These are phyloP conservation scores for Annulohypoxylon stygium DNA, from an alignment of 495 filamentous ascomycete species.

Conservation along the genomic window DNA sequence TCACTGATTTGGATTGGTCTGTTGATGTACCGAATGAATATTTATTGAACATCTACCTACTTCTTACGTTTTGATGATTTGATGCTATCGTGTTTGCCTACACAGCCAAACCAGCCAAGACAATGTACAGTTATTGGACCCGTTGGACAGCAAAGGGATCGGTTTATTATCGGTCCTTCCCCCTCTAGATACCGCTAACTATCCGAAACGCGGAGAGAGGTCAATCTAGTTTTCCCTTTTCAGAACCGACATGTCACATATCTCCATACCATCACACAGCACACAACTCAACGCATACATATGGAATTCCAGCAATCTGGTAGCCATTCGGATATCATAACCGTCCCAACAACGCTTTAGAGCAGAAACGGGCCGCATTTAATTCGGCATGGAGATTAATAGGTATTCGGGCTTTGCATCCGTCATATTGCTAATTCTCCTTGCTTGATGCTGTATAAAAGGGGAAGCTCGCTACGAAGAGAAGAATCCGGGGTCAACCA, in stretches of 20 bases:
- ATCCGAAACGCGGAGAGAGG: constrained; percentile 12
- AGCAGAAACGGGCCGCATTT: neutral
- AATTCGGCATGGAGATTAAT: neutral
- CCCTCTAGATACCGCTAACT: constrained; percentile 8
- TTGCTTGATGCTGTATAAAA: neutral
- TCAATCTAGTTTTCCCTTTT: neutral
- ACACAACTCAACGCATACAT: constrained; percentile 2
- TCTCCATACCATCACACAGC: neutral
- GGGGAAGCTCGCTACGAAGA: neutral
- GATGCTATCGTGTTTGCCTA: neutral
- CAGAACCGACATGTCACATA: constrained; percentile 10
- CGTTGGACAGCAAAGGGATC: neutral
- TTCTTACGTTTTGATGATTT: neutral
- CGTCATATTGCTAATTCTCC: neutral
- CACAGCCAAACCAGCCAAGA: neutral
- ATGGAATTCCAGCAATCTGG: neutral
- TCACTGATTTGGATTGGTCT: constrained; percentile 2
- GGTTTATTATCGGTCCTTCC: constrained; percentile 18
- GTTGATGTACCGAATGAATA: constrained; percentile 15
- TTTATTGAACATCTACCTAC: constrained; percentile 2
- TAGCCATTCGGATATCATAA: constrained; percentile 6
- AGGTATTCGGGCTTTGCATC: neutral
- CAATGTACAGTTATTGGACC: neutral
- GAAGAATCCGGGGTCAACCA: constrained; percentile 8
- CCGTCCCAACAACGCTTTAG: neutral